A percentile compares a stretch with the other conserved stretches of the same genome.
phyloP scores from a whole-genome alignment of 1,139 yeast genomes.

The Meyerozyma guilliermondii region DNA sequence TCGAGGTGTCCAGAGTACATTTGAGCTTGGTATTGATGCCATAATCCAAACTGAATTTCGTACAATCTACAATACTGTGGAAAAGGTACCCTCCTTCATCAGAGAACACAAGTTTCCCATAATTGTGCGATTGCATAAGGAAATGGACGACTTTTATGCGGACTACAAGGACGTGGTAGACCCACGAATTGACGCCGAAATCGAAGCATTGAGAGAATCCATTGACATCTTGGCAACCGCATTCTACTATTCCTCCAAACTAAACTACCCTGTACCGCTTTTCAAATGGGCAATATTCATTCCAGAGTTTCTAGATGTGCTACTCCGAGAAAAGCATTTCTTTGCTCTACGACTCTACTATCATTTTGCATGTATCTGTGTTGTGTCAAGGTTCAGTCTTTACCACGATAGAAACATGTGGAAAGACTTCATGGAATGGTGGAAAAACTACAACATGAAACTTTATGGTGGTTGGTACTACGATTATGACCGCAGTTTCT shows the following conservation, averaged over 20 bases:
- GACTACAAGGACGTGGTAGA: neutral
- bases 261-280: conserved; percentile 23
- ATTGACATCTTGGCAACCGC: conserved; percentile 13
- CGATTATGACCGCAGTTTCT: neutral
- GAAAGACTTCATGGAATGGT: conserved; percentile 1
- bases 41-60: neutral
- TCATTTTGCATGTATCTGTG: neutral
- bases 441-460: neutral
- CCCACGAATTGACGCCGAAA: conserved; percentile 8
- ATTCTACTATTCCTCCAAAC: conserved; percentile 11
- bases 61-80: neutral
- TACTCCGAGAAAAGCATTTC: conserved; percentile 17
- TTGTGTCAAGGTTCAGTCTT: neutral
- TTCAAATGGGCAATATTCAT: conserved; percentile 23
- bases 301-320: conserved; percentile 13
- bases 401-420: neutral
- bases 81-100: neutral
- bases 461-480: neutral
- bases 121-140: conserved; percentile 12
- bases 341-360: conserved; percentile 14
- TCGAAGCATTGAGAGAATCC: conserved; percentile 8
- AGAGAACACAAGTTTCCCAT: conserved; percentile 15
- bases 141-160: conserved; percentile 6
- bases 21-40: neutral
- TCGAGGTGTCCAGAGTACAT: neutral